Percentiles rank a stretch among this genome's conserved stretches.
These are phyloP conservation scores for Plasmodium sp. DNA, from an alignment of 169 alveolate genomes.

Conservation along the genomic window DNA sequence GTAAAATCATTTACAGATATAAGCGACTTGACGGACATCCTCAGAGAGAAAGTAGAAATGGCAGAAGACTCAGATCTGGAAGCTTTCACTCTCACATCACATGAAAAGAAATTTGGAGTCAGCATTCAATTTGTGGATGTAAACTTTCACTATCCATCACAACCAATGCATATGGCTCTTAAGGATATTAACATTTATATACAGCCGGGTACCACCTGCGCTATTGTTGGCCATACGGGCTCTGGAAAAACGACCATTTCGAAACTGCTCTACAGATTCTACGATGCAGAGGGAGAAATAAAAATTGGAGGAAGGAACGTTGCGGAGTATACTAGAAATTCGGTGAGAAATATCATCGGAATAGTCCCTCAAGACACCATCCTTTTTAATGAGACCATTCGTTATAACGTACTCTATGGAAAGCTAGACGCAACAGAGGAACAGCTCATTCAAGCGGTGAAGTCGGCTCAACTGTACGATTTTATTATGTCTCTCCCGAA, in stretches of 20 bases:
- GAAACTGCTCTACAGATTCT: constrained; percentile 80
- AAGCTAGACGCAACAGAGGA: constrained; percentile 87
- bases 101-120: constrained; percentile 70
- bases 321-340: constrained; percentile 74
- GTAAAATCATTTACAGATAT: constrained; percentile 70
- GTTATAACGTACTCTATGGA: constrained; percentile 93
- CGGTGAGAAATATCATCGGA: constrained; percentile 79
- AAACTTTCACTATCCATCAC: constrained; percentile 32
- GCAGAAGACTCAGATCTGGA: constrained; percentile 24
- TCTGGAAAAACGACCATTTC: constrained; percentile 85
- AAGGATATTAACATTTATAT: constrained; percentile 68
- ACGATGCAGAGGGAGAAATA: constrained; percentile 82
- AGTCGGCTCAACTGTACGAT: constrained; percentile 90
- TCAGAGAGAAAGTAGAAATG: constrained; percentile 50
- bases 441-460: constrained; percentile 86
- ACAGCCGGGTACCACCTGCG: constrained; percentile 77
- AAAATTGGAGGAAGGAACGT: constrained; percentile 77
- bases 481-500: constrained; percentile 88
- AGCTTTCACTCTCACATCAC: constrained; percentile 37
- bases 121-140: constrained; percentile 54
- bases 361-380: constrained; percentile 93
- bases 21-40: constrained; percentile 29
- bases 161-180: constrained; percentile 1
- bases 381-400: constrained; percentile 91
- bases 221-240: constrained; percentile 86